Percentiles rank a stretch among this genome's conserved stretches.
Evolutionary conservation across 495 filamentous ascomycete species (phyloP).

Genomic region (Glonium stellatum): DNA sequence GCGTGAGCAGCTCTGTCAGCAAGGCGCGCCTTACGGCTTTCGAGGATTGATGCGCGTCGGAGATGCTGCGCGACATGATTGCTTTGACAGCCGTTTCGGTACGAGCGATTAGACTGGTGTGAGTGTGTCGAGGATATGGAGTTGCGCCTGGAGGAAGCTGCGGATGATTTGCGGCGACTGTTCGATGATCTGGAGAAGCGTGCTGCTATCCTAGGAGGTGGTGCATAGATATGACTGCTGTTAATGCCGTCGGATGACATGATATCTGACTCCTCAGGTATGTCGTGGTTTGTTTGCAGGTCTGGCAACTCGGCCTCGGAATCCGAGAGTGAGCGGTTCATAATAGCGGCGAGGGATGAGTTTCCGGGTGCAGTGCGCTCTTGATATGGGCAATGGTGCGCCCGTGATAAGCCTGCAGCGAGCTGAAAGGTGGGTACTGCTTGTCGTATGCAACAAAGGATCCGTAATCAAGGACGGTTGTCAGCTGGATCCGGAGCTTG

Average conservation of each 20-base stretch:
- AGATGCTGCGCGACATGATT: constrained; percentile 84
- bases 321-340: constrained; percentile 18
- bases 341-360: neutral
- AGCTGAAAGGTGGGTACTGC: neutral
- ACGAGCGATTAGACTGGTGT: constrained; percentile 55
- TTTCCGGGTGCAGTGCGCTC: neutral
- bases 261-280: constrained; percentile 32
- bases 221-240: constrained; percentile 43
- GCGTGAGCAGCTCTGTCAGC: constrained; percentile 92
- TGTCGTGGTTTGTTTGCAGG: constrained; percentile 27
- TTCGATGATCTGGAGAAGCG: constrained; percentile 70
- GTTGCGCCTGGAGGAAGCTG: constrained; percentile 79
- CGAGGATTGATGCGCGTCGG: constrained; percentile 83
- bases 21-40: constrained; percentile 84
- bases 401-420: neutral
- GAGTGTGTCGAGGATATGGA: constrained; percentile 85
- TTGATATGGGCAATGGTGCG: neutral
- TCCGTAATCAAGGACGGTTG: constrained; percentile 1
- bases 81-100: constrained; percentile 60
- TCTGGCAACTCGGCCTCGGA: constrained; percentile 15
- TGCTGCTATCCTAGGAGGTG: constrained; percentile 77
- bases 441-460: constrained; percentile 24
- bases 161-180: constrained; percentile 71
- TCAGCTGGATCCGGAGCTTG: constrained; percentile 14
- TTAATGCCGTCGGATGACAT: constrained; percentile 28